phyloP scores from a whole-genome alignment of 192 early-diverging fungal species.

The Gamsiella multidivaricata region DNA sequence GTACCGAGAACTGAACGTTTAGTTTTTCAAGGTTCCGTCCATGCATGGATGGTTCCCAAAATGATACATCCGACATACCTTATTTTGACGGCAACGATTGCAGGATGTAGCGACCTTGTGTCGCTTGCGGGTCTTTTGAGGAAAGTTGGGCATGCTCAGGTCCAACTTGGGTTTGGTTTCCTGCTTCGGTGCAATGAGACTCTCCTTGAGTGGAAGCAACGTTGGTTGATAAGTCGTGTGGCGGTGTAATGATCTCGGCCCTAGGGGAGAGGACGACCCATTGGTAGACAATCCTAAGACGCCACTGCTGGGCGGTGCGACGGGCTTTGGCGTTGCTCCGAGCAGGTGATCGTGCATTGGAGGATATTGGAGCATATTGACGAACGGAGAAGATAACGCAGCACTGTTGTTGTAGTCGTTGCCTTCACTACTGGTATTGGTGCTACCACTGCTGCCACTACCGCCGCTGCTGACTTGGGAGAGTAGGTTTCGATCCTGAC shows the following conservation, averaged over 20 bases:
- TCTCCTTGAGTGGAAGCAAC: conserved; percentile 25
- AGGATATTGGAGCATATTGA: background rate
- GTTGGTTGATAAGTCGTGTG: conserved; percentile 11
- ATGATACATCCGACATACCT: conserved; percentile 16
- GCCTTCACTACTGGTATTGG: background rate
- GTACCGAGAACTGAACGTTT: background rate
- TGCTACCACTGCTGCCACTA: conserved; percentile 10
- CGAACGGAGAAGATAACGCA: no score
- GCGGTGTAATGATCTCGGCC: conserved; percentile 10
- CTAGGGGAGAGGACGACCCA: background rate
- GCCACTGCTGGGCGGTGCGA: background rate
- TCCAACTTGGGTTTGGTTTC: conserved; percentile 20
- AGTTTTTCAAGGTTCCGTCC: no score
- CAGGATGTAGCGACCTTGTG: conserved; percentile 53
- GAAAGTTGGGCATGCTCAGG: conserved; percentile 14
- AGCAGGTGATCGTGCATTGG: background rate
- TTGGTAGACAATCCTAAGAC: background rate
- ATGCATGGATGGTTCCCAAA: no score
- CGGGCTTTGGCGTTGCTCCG: background rate
- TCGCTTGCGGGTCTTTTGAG: conserved; percentile 44
- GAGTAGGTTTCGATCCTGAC: background rate
- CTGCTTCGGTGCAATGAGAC: conserved; percentile 5
- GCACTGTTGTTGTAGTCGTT: background rate
- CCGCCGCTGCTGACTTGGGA: background rate
- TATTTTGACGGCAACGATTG: conserved; percentile 52